Base-by-base conservation (phyloP, 768 basidiomycete species). In the Coprinopsis sp. region DNA sequence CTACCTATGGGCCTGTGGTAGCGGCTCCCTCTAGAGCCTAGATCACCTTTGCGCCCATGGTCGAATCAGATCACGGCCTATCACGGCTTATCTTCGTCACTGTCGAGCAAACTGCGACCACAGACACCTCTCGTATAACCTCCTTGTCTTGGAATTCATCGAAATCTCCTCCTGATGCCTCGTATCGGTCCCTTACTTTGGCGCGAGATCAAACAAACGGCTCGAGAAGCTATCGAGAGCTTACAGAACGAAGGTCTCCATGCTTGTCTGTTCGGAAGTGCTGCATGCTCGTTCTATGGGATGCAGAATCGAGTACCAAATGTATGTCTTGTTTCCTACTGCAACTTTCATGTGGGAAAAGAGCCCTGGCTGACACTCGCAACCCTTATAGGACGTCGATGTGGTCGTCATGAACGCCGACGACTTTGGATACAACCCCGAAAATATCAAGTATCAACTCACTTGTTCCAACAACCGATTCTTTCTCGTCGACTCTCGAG, bases 281-380 rank as follows among this genome's bases (percentile, higher is more conserved):
- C 69, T 1, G 70, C 69, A 5, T 65, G 65, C 38, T 65, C 61
- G 43, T 51, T 70, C 2, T 72, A 70, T 49, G 71, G 69, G 13
- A 67, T 47, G 46, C 18, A 61, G 44, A 30, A 49, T 34, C 59
- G 71, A 8, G 51, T 50, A 47, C 71, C 71, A 2, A 70, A 73
- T 42, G 70, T 73, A 45, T 28, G 18, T 21, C 23, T 33, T 36
- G 18, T 6, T n/a, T 3, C 4, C n/a, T 10, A n/a, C n/a, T 21
- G 12, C 12, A 19, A 18, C 18, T 44, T 6, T 10, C 19, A 31
- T 14, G 14, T 16, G 10, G 23, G 10, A 11, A 22, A 19, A 21
- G 11, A 12, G 10, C 11, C 43, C 19, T 34, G 43, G 11, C 12
- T n/a, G 13, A 31, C 24, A 22, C 6, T 18, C 6, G 25, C 11